Percentiles rank a stretch among this genome's conserved stretches.
phyloP scores from a whole-genome alignment of 2,329 filamentous ascomycete genomes.

The Incumbomyces delicatus region DNA sequence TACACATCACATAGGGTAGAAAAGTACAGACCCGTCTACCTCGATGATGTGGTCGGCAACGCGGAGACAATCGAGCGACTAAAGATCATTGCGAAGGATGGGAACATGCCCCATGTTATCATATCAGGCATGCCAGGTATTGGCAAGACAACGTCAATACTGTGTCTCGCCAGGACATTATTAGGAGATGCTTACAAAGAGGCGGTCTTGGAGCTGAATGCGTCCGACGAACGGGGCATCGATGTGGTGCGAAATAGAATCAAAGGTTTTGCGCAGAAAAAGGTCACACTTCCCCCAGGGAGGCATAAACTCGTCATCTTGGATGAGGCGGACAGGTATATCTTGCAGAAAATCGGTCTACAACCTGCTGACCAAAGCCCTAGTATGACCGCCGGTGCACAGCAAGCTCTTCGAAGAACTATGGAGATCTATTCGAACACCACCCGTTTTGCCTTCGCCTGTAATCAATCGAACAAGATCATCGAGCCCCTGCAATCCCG shows the following conservation, averaged over 20 bases:
- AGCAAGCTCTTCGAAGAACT: slow-evolving; percentile 85
- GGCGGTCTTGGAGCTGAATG: slow-evolving; percentile 91
- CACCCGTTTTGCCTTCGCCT: slow-evolving; percentile 93
- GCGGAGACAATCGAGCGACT: slow-evolving; percentile 94
- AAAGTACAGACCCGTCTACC: slow-evolving; percentile 89
- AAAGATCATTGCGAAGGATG: slow-evolving; percentile 96
- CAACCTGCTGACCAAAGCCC: slow-evolving; percentile 7
- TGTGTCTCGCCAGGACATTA: slow-evolving; percentile 85
- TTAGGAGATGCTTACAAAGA: slow-evolving; percentile 93
- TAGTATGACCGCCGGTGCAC: slow-evolving; percentile 88
- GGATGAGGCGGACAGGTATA: slow-evolving; percentile 80
- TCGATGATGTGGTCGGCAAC: slow-evolving; percentile 96
- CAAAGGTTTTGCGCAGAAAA: slow-evolving; percentile 98
- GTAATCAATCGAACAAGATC: slow-evolving; percentile 98
- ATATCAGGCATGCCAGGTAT: slow-evolving; percentile 99
- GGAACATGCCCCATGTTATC: slow-evolving; percentile 98
- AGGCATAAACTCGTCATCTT: slow-evolving; percentile 95
- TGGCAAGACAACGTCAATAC: slow-evolving; percentile 91
- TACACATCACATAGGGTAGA: slow-evolving; percentile 61
- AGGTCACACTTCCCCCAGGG: slow-evolving; percentile 83
- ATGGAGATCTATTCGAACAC: slow-evolving; percentile 99
- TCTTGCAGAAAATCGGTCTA: not conserved
- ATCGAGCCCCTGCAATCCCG: slow-evolving; percentile 97
- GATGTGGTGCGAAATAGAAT: slow-evolving; percentile 95
- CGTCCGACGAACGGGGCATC: slow-evolving; percentile 92